These are phyloP conservation scores for Blumeria graminis DNA, from an alignment of 2,329 filamentous ascomycete species.

Conservation along the genomic window DNA sequence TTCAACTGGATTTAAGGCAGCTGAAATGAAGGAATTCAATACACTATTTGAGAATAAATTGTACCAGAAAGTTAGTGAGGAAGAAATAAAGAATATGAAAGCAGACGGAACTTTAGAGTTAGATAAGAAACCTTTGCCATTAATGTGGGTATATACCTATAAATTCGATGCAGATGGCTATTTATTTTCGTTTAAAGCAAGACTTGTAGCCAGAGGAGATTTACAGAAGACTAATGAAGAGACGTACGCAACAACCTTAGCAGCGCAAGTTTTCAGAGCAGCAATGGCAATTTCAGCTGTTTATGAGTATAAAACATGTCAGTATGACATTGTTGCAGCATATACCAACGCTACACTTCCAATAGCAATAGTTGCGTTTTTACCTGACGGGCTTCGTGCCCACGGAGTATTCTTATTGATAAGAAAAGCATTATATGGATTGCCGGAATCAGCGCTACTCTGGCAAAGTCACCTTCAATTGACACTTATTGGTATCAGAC, in stretches of 20 bases:
- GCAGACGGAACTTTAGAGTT: background rate
- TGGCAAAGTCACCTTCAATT: background rate
- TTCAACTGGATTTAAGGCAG: background rate
- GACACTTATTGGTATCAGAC: background rate
- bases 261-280: constrained; percentile 1
- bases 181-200: constrained; percentile 8
- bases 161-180: constrained; percentile 11
- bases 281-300: background rate
- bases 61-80: background rate
- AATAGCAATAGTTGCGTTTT: background rate
- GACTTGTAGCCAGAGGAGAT: constrained; percentile 9
- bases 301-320: background rate
- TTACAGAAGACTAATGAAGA: constrained; percentile 4
- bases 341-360: background rate
- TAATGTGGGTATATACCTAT: constrained; percentile 7
- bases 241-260: constrained; percentile 1
- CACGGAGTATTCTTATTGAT: background rate
- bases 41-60: background rate
- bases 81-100: background rate
- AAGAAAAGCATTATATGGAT: background rate
- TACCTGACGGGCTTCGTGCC: background rate
- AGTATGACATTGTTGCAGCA: background rate
- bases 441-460: background rate
- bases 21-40: background rate
- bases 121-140: constrained; percentile 2